Conservation (phyloP, 2,329 filamentous ascomycete genomes). For the Cytospora piceicola region DNA sequence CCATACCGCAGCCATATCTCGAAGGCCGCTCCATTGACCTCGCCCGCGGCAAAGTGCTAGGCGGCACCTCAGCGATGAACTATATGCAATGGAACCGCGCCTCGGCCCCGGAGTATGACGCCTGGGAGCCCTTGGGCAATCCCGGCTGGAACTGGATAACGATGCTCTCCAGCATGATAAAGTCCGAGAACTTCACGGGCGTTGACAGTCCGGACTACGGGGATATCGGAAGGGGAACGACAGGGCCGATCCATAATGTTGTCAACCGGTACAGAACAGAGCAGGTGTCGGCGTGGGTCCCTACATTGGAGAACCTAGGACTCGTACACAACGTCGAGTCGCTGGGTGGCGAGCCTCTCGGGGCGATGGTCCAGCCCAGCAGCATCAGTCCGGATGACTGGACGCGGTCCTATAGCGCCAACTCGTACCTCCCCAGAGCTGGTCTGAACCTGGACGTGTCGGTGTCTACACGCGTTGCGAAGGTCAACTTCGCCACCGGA, state of each 20-base stretch:
- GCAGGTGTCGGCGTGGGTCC: constrained; percentile 49
- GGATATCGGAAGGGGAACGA: constrained; percentile 28
- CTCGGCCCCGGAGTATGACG: constrained; percentile 25
- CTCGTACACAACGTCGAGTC: constrained; percentile 47
- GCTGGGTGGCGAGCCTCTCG: constrained; percentile 53
- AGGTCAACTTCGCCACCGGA: constrained; percentile 41
- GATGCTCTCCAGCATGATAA: constrained; percentile 35
- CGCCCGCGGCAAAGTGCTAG: constrained; percentile 38
- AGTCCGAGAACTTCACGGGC: constrained; percentile 35
- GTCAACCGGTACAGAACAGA: constrained; percentile 49
- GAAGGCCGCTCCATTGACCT: constrained; percentile 46
- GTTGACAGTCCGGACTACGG: constrained; percentile 24
- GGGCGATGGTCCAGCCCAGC: constrained; percentile 54
- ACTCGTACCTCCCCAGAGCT: constrained; percentile 48
- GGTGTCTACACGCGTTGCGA: constrained; percentile 43
- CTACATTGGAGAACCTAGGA: constrained; percentile 51
- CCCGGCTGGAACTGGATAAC: constrained; percentile 33
- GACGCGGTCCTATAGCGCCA: constrained; percentile 51
- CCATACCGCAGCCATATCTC: constrained; percentile 44
- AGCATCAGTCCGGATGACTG: constrained; percentile 52
- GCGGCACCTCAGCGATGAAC: constrained; percentile 25
- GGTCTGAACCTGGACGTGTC: constrained; percentile 48
- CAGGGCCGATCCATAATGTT: constrained; percentile 34
- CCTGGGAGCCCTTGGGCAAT: constrained; percentile 29
- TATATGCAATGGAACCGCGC: constrained; percentile 29